Evolutionary conservation across 768 basidiomycete genomes (phyloP), one percentile per base, ranked within the genome.

Genomic region (Tricholoma sp.): DNA sequence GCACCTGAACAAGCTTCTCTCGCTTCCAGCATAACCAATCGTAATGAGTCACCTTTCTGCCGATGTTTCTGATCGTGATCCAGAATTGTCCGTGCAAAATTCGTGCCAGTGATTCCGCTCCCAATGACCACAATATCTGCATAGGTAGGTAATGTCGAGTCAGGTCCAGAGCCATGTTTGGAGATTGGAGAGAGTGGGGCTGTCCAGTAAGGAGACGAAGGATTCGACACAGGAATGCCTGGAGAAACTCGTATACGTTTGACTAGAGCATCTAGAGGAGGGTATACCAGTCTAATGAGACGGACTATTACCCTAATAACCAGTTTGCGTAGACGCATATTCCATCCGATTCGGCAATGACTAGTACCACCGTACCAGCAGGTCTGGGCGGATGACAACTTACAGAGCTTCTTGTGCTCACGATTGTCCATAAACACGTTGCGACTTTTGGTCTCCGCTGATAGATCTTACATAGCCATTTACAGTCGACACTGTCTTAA

Each of bases 1-100:
- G 88, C 88, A 0, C 88, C 88, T 0, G 85, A 88, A 63, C 88
- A 90, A 0, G 77, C 76, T 10, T 89, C 88, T 54, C 93, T 72
- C 3, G 92, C 93, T 62, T 96, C 93, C 19, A 96, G 77, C 75
- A 93, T 84, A 19, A 91, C 81, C 2, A 94, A 68, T 35, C 73
- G 70, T 12, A 81, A 57, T 27, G 60, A 56, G 24, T 65, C 67
- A 22, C 64, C 67, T 8, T 64, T 58, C 27, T 55, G 57, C 11
- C 57, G 46, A 34, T 53, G 50, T 54, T 68, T 63, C 27, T 57
- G 54, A 6, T 66, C 62, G 16, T 67, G 66, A 39, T 76, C 72
- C 14, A 90, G 72, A 21, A 86, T 58, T 8, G 79, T 77, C 59
- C 82, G 78, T 4, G 80, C 83, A 46, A 88, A 67, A 1, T 83